phyloP scores from a whole-genome alignment of 352 stramenopile genomes.

The Globisporangium paddicum region DNA sequence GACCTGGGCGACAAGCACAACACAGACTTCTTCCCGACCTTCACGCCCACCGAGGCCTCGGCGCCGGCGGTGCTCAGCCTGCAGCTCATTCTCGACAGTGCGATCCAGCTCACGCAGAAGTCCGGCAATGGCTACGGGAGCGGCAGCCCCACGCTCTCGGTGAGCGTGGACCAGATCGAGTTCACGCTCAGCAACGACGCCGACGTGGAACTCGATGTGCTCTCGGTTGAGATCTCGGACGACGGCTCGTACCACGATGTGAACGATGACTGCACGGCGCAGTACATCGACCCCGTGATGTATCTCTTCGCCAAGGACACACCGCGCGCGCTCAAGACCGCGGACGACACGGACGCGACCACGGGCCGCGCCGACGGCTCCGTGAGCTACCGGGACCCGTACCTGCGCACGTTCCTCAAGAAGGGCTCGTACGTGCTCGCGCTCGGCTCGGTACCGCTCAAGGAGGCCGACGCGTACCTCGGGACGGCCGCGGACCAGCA shows the following conservation, averaged over 20 bases:
- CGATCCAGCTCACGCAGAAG: slow-evolving; percentile 21
- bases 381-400: slow-evolving; percentile 46
- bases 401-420: slow-evolving; percentile 42
- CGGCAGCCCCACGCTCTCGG: slow-evolving; percentile 7
- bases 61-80: slow-evolving; percentile 12
- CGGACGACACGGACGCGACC: slow-evolving; percentile 26
- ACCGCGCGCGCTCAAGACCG: slow-evolving; percentile 24
- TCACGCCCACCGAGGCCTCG: slow-evolving; percentile 19
- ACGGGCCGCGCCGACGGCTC: slow-evolving; percentile 36
- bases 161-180: slow-evolving; percentile 48
- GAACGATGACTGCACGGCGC: slow-evolving; percentile 55
- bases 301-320: slow-evolving; percentile 45
- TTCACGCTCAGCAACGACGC: slow-evolving; percentile 38
- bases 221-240: slow-evolving; percentile 59
- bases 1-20: slow-evolving; percentile 41
- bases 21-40: slow-evolving; percentile 32
- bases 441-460: slow-evolving; percentile 30
- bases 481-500: slow-evolving; percentile 21
- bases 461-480: slow-evolving; percentile 19
- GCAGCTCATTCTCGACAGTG: slow-evolving; percentile 20
- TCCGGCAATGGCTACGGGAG: slow-evolving; percentile 4
- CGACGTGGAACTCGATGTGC: slow-evolving; percentile 49
- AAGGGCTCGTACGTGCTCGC: slow-evolving; percentile 40
- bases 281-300: slow-evolving; percentile 56
- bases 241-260: slow-evolving; percentile 45